Conservation (phyloP, 257 asterid species). For the Nicotiana otophora region DNA sequence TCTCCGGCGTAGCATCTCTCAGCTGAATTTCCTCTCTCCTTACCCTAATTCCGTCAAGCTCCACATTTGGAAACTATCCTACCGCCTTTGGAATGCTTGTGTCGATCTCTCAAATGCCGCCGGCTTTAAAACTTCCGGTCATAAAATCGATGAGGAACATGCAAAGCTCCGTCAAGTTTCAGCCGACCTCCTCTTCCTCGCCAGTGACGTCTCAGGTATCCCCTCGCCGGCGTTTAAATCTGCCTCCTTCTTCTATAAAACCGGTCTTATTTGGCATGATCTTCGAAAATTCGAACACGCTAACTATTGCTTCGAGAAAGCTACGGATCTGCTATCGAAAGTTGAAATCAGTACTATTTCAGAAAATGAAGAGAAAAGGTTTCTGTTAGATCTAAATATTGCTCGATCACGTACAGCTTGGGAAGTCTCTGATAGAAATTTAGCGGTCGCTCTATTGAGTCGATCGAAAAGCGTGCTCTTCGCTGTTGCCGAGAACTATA, state of each 20-base stretch:
- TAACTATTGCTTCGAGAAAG: slow-evolving; percentile 78
- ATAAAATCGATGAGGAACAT: slow-evolving; percentile 48
- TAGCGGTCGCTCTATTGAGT: slow-evolving; percentile 59
- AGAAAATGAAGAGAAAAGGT: slow-evolving; percentile 60
- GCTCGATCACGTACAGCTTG: slow-evolving; percentile 83
- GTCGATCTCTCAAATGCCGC: slow-evolving; percentile 82
- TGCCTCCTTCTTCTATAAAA: slow-evolving; percentile 73
- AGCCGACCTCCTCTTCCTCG: slow-evolving; percentile 67
- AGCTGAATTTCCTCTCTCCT: slow-evolving; percentile 58
- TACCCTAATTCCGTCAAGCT: slow-evolving; percentile 61
- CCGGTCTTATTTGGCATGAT: slow-evolving; percentile 80
- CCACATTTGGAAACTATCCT: slow-evolving; percentile 80
- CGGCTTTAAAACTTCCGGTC: background rate
- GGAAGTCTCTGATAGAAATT: slow-evolving; percentile 72
- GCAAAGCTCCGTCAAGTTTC: slow-evolving; percentile 85
- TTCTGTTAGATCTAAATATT: slow-evolving; percentile 61
- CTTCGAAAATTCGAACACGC: slow-evolving; percentile 60
- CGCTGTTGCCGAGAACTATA: slow-evolving; percentile 57
- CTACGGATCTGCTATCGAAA: slow-evolving; percentile 71
- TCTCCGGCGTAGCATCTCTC: slow-evolving; percentile 41
- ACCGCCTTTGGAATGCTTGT: slow-evolving; percentile 92
- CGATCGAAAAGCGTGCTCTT: slow-evolving; percentile 73
- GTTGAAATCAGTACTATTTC: slow-evolving; percentile 38
- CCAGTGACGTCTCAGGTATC: slow-evolving; percentile 62
- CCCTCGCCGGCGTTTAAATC: slow-evolving; percentile 76